Percentiles rank a stretch among this genome's conserved stretches.
Conservation (phyloP, 2,329 filamentous ascomycete species). For the Colletotrichum paranaense region DNA sequence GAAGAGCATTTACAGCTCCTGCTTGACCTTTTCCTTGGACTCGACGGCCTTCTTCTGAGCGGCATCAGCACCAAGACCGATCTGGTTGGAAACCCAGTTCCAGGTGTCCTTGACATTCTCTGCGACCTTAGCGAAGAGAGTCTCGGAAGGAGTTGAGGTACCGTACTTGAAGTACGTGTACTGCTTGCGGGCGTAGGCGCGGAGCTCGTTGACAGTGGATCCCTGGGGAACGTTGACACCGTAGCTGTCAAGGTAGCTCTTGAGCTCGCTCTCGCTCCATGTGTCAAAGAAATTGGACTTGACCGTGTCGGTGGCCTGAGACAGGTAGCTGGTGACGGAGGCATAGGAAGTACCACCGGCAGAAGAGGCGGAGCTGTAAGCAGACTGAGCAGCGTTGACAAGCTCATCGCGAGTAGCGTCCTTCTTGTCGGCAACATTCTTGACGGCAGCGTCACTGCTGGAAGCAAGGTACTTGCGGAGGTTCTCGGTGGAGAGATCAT, state of each 20-base stretch:
- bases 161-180: constrained; percentile 83
- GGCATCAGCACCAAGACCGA: constrained; percentile 59
- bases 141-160: constrained; percentile 72
- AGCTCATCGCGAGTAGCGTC: constrained; percentile 80
- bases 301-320: constrained; percentile 71
- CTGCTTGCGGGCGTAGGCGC: constrained; percentile 77
- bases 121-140: constrained; percentile 72
- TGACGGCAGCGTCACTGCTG: constrained; percentile 65
- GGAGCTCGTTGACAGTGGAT: constrained; percentile 75
- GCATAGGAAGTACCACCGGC: constrained; percentile 70
- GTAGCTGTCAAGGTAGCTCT: constrained; percentile 83
- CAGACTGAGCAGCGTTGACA: constrained; percentile 70
- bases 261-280: constrained; percentile 80
- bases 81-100: constrained; percentile 63
- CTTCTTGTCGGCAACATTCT: constrained; percentile 71
- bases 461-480: constrained; percentile 68
- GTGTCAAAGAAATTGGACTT: constrained; percentile 77
- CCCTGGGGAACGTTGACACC: constrained; percentile 77
- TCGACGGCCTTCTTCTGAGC: constrained; percentile 58
- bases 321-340: constrained; percentile 77
- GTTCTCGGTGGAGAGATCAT: constrained; percentile 79
- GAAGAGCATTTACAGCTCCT: constrained; percentile 59
- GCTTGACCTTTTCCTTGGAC: constrained; percentile 51
- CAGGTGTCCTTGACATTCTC: constrained; percentile 59
- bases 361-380: constrained; percentile 69